phyloP scores from a whole-genome alignment of 163 green algal genomes.

The Prototheca wickerhamii region DNA sequence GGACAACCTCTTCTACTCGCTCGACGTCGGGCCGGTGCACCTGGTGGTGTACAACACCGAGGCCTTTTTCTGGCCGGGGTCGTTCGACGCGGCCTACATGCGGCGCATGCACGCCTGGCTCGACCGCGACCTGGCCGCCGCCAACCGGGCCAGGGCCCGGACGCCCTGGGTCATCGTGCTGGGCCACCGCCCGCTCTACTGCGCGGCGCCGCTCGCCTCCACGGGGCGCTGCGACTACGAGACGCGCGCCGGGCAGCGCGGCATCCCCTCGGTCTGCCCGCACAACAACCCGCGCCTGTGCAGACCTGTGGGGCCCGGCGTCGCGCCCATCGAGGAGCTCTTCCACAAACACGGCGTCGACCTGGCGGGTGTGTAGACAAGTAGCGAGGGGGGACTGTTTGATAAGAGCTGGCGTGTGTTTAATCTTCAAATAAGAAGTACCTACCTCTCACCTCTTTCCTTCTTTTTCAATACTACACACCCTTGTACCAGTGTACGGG shows the following conservation, averaged over 20 bases:
- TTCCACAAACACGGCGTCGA: constrained; percentile 13
- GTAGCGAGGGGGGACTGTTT: no score
- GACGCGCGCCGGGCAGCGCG: constrained; percentile 11
- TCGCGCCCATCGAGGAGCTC: constrained; percentile 10
- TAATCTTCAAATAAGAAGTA: no score
- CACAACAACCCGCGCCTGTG: constrained; percentile 18
- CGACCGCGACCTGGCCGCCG: constrained; percentile 9
- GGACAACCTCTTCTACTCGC: constrained; percentile 19
- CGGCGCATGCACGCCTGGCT: constrained; percentile 13
- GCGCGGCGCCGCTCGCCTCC: background rate
- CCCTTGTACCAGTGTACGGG: constrained; percentile 9
- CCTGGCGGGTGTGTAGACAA: constrained; percentile 13
- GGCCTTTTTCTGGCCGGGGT: constrained; percentile 22
- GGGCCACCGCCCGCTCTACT: constrained; percentile 29
- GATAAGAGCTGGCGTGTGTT: no score
- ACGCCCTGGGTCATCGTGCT: constrained; percentile 15
- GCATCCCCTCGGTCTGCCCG: constrained; percentile 16
- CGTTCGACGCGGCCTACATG: constrained; percentile 4
- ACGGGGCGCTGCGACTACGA: constrained; percentile 10
- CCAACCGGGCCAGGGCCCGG: background rate
- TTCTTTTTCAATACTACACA: no score
- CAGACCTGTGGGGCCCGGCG: background rate
- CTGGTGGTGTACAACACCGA: constrained; percentile 25
- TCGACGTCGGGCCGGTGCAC: constrained; percentile 19
- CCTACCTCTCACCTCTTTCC: no score